Evolutionary conservation across 1,139 yeast genomes (phyloP).

Genomic region (Debaryomyces coudertii): DNA sequence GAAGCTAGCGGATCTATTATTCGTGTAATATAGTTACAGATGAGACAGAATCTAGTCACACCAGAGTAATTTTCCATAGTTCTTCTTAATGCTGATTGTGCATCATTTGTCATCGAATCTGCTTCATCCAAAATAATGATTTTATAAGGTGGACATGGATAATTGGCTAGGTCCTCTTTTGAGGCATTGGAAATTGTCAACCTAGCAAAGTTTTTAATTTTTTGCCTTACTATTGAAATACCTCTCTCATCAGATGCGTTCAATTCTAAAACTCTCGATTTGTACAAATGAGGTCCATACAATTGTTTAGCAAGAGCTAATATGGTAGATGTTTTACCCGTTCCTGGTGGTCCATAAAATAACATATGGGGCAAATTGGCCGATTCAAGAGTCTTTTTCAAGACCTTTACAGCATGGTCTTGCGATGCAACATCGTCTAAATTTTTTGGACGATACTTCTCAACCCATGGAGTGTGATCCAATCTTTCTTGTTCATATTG

Average conservation of each 20-base stretch:
- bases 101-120: constrained; percentile 98
- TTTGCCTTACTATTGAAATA: constrained; percentile 88
- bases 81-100: constrained; percentile 91
- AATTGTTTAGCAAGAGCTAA: constrained; percentile 84
- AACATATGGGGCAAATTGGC: constrained; percentile 94
- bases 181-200: constrained; percentile 82
- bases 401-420: constrained; percentile 84
- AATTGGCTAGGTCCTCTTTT: constrained; percentile 62
- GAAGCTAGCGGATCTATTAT: constrained; percentile 96
- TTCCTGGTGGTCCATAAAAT: constrained; percentile 97
- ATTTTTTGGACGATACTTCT: constrained; percentile 80
- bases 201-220: constrained; percentile 90
- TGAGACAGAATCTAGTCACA: constrained; percentile 89
- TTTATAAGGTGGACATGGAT: constrained; percentile 95
- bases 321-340: constrained; percentile 94
- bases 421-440: constrained; percentile 90
- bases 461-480: constrained; percentile 76
- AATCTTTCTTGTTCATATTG: constrained; percentile 46
- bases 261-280: constrained; percentile 81
- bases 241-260: constrained; percentile 98
- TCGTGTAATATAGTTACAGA: constrained; percentile 94
- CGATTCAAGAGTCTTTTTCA: constrained; percentile 74
- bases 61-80: constrained; percentile 95
- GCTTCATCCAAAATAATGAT: constrained; percentile 91
- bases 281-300: constrained; percentile 70